Conservation (phyloP, 371 early-diverging fungal species). For the Conidiobolus incongruus region DNA sequence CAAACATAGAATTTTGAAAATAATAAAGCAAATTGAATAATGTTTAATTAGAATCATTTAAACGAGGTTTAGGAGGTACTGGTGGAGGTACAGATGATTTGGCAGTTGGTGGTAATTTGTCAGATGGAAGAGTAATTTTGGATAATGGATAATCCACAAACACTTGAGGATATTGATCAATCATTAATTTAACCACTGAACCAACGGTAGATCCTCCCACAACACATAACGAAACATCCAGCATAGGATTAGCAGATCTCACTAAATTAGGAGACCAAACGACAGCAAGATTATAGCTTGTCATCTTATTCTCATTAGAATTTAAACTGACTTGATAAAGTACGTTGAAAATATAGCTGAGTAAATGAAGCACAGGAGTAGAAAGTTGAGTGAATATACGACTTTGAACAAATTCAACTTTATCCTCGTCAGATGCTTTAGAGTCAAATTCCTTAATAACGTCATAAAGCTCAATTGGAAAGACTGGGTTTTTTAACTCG, state of each 20-base stretch:
- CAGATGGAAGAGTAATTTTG: slow-evolving; percentile 11
- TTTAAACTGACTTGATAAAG: slow-evolving; percentile 31
- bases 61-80: too few species aligned
- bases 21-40: too few species aligned
- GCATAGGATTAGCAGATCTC: slow-evolving; percentile 29
- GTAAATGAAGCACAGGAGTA: slow-evolving; percentile 14
- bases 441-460: slow-evolving; percentile 10
- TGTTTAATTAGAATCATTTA: too few species aligned
- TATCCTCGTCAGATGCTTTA: slow-evolving; percentile 3
- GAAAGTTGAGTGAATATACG: slow-evolving; percentile 18
- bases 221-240: slow-evolving; percentile 17
- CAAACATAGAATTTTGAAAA: too few species aligned
- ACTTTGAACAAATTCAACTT: slow-evolving; percentile 14
- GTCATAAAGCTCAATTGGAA: slow-evolving; percentile 23
- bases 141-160: slow-evolving; percentile 16
- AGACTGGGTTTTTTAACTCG: slow-evolving; percentile 53
- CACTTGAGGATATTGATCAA: too few species aligned
- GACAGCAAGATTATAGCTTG: slow-evolving; percentile 52
- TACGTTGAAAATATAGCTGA: slow-evolving; percentile 36
- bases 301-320: slow-evolving; percentile 52
- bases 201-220: slow-evolving; percentile 4
- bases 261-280: slow-evolving; percentile 77
- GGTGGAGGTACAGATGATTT: too few species aligned
- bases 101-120: too few species aligned
- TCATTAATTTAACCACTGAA: too few species aligned